Percentiles rank a stretch among this genome's conserved stretches.
phyloP scores from a whole-genome alignment of 331 rosid species.

The Dryas integrifolia region DNA sequence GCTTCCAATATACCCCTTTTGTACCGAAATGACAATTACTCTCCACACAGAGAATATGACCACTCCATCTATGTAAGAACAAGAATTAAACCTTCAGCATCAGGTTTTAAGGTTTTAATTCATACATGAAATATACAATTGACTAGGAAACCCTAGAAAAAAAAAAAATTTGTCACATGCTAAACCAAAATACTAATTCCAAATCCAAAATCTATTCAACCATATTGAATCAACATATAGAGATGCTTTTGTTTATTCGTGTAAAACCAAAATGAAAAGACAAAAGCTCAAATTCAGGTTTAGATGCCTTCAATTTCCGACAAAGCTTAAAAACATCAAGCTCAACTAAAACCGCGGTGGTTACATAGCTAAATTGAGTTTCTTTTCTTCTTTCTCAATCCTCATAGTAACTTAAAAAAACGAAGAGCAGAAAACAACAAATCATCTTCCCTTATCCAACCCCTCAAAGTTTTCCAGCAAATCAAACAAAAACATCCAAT shows the following conservation, averaged over 20 bases:
- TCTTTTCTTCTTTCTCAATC: not conserved
- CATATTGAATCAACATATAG: conserved; percentile 4
- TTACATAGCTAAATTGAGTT: conserved; percentile 17
- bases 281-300: conserved; percentile 21
- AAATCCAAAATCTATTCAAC: conserved; percentile 27
- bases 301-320: conserved; percentile 26
- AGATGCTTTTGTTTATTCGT: not conserved
- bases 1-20: conserved; percentile 24
- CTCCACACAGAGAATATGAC: conserved; percentile 34
- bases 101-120: conserved; percentile 17
- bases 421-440: conserved; percentile 25
- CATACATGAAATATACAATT: conserved; percentile 16
- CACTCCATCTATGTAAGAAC: conserved; percentile 31
- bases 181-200: conserved; percentile 10
- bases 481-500: conserved; percentile 36
- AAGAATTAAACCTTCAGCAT: conserved; percentile 26
- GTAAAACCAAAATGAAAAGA: not conserved
- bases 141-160: conserved; percentile 18
- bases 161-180: too few relatives aligned
- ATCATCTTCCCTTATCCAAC: conserved; percentile 30
- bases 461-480: conserved; percentile 21
- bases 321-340: conserved; percentile 17
- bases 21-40: conserved; percentile 36
- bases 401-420: conserved; percentile 5
- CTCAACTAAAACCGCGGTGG: conserved; percentile 25